Percentiles rank a stretch among this genome's conserved stretches.
Evolutionary conservation across 805 yeast species (phyloP).

Genomic region (Candida broadrunensis): DNA sequence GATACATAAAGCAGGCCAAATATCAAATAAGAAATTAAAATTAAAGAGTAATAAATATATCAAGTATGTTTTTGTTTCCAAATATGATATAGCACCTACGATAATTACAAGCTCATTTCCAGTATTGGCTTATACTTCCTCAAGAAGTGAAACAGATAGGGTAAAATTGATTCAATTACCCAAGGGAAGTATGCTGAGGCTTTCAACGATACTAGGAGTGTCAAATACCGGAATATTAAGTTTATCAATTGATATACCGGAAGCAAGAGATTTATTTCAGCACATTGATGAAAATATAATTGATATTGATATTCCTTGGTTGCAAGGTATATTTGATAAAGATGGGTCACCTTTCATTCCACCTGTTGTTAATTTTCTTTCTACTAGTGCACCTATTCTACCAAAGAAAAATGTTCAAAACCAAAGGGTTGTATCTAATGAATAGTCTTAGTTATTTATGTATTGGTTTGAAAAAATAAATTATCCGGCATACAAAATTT

Average conservation of each 20-base stretch:
- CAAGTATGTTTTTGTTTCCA: constrained; percentile 57
- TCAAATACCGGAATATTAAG: constrained; percentile 33
- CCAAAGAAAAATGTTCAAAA: constrained; percentile 18
- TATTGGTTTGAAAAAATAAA: too few species aligned
- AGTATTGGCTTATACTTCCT: constrained; percentile 46
- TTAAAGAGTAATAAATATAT: constrained; percentile 11
- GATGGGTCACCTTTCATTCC: constrained; percentile 15
- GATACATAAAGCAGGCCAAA: background rate
- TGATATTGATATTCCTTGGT: constrained; percentile 46
- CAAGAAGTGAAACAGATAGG: constrained; percentile 18
- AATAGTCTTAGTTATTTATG: too few species aligned
- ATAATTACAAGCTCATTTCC: constrained; percentile 60
- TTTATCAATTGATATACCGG: constrained; percentile 22
- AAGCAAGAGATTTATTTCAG: constrained; percentile 26
- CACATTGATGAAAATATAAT: constrained; percentile 25
- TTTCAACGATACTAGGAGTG: constrained; percentile 27
- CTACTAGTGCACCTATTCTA: constrained; percentile 46
- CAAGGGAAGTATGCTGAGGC: constrained; percentile 28
- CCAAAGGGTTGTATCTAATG: too few species aligned
- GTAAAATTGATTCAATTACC: constrained; percentile 65
- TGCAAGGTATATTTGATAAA: constrained; percentile 26
- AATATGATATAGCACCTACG: constrained; percentile 49
- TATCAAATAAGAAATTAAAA: constrained; percentile 1
- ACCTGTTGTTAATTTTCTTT: constrained; percentile 41
- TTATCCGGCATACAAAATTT: too few species aligned